Base-by-base conservation (phyloP, 2,329 filamentous ascomycete species). In the Fusarium pseudograminearum region DNA sequence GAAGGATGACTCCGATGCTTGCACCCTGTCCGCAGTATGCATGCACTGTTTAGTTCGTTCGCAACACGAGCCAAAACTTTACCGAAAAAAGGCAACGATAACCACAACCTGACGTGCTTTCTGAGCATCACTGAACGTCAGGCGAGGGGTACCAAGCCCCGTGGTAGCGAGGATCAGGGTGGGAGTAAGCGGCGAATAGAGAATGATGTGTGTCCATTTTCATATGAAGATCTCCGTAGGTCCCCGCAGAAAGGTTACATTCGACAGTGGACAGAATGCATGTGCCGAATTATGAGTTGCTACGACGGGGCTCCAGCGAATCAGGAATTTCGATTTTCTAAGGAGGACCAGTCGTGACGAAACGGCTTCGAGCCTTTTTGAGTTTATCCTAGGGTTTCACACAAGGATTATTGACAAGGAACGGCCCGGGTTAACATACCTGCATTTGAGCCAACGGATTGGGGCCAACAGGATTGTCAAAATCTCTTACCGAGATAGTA, bases 391-490 rank as follows among this genome's bases (percentile, higher is more conserved):
- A 38, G 40, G 31, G 61, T 65, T 65, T 59, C 46, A 65, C 28
- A 10, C 53, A 31, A 59, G 33, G 24, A 41, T 50, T 30, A 14
- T 33, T 60, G 34, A 65, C 46, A 65, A 65, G 62, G 62, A 65
- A 60, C 62, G 62, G 62, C 53, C 53, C 61, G 61, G 61, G 30
- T 18, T 33, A 30, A 30, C 11, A 30, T 41, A 38, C 12, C 36
- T 38, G n/a, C 46, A 34, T 42, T 30, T 10, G 28, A 30, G 28
- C 28, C 28, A 30, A 30, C 28, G 11, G 16, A 28, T 40, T 57
- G 41, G 22, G 4, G 30, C 26, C 34, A n/a, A 28, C 24, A 40
- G 30, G 62, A 54, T 60, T 41, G 36, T n/a, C 59, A 30, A 20
- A 28, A 16, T 24, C 22, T 18, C 20, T 40, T 40, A 51, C 45